Evolutionary conservation across 2,329 filamentous ascomycete species (phyloP).

Genomic region (Penicillium sp.): DNA sequence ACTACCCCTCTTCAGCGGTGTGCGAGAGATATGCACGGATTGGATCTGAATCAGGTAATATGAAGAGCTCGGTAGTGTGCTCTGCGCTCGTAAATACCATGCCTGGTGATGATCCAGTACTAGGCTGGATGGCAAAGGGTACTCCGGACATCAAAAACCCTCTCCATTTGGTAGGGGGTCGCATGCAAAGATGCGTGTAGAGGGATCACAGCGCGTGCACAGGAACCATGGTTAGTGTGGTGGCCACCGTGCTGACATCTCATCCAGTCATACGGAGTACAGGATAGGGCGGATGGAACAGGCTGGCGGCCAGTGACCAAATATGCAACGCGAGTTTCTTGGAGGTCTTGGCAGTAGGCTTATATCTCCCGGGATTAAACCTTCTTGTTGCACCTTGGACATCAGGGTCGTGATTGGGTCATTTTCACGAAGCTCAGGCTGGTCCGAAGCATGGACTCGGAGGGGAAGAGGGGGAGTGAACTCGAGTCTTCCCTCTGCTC

Average conservation of each 20-base stretch:
- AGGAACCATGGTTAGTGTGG: slow-evolving; percentile 2
- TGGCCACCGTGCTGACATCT: slow-evolving; percentile 5
- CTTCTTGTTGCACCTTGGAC: no score
- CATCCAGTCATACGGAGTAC: no score
- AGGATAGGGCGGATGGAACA: no score
- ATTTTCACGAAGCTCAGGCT: background rate
- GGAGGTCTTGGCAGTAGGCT: slow-evolving; percentile 22
- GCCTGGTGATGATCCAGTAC: slow-evolving; percentile 9
- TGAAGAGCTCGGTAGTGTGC: no score
- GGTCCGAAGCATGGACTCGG: slow-evolving; percentile 8
- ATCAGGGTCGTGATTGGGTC: no score
- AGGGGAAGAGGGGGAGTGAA: no score
- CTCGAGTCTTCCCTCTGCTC: background rate
- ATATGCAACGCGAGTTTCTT: slow-evolving; percentile 14
- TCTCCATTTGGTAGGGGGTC: slow-evolving; percentile 4
- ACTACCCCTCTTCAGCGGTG: no score
- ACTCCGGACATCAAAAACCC: no score
- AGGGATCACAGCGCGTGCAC: no score
- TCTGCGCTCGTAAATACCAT: slow-evolving; percentile 6
- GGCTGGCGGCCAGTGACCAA: slow-evolving; percentile 8
- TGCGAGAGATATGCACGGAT: no score
- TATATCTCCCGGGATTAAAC: slow-evolving; percentile 15
- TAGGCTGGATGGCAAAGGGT: no score
- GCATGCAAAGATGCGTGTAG: slow-evolving; percentile 2
- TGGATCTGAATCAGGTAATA: no score